phyloP scores from a whole-genome alignment of 805 yeast species.

The Kuraishia floccosa region DNA sequence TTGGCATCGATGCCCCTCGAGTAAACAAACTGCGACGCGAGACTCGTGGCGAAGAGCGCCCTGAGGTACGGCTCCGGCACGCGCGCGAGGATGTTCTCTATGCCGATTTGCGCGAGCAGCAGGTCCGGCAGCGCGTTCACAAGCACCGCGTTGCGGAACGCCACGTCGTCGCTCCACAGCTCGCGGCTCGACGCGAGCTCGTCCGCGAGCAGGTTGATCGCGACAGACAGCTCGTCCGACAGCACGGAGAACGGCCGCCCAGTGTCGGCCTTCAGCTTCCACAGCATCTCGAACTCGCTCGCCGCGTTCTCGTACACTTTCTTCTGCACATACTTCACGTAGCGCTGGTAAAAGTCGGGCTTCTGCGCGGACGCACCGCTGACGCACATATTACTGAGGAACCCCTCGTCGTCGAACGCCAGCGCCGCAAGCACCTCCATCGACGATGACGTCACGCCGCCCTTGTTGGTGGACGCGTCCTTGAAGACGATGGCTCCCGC shows the following conservation, averaged over 20 bases:
- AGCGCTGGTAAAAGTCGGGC: slow-evolving; percentile 71
- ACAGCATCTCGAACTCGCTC: slow-evolving; percentile 75
- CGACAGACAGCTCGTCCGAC: slow-evolving; percentile 73
- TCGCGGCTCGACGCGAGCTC: slow-evolving; percentile 74
- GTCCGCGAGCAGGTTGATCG: slow-evolving; percentile 78
- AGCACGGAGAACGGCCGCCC: slow-evolving; percentile 55
- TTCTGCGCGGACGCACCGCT: slow-evolving; percentile 35
- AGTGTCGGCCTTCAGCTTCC: slow-evolving; percentile 61
- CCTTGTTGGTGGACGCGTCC: slow-evolving; percentile 96
- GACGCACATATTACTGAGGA: slow-evolving; percentile 70
- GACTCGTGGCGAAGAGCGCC: slow-evolving; percentile 79
- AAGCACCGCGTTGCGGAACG: slow-evolving; percentile 69
- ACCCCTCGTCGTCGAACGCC: slow-evolving; percentile 77
- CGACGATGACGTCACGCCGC: slow-evolving; percentile 97
- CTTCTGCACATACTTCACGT: slow-evolving; percentile 75
- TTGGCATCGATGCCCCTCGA: slow-evolving; percentile 71
- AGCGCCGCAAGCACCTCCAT: slow-evolving; percentile 91
- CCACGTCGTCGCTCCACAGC: slow-evolving; percentile 72
- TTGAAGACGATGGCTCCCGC: slow-evolving; percentile 85
- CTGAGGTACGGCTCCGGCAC: slow-evolving; percentile 83
- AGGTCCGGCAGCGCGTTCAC: slow-evolving; percentile 68
- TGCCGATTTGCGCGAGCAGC: slow-evolving; percentile 53
- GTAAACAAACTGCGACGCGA: slow-evolving; percentile 80
- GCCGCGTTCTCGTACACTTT: slow-evolving; percentile 70
- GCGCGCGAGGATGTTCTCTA: slow-evolving; percentile 55